A percentile compares a stretch with the other conserved stretches of the same genome.
Conservation (phyloP, 2,329 filamentous ascomycete species). For the Coniochaeta sp. region DNA sequence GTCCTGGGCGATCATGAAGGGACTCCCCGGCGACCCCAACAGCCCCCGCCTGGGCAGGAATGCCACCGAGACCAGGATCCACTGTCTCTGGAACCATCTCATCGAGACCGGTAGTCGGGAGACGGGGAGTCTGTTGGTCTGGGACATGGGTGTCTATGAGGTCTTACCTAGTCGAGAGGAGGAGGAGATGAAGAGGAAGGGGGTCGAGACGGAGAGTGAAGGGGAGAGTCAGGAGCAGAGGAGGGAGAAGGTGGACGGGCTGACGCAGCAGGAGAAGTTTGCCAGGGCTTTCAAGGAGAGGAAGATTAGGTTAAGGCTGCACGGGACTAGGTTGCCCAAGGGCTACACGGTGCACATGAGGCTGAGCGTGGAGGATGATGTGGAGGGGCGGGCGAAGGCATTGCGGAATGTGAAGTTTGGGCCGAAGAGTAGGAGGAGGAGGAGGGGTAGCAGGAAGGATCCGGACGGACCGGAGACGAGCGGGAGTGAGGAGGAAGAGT, state of each 20-base stretch:
- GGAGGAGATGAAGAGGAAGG: slow-evolving; percentile 15
- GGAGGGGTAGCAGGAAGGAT: background rate
- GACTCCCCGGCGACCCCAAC: slow-evolving; percentile 50
- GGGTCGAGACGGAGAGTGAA: slow-evolving; percentile 11
- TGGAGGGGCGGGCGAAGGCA: slow-evolving; percentile 6
- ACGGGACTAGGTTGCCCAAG: slow-evolving; percentile 44
- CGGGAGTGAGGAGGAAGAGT: slow-evolving; percentile 10
- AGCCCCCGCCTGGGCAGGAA: slow-evolving; percentile 45
- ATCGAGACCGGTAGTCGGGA: slow-evolving; percentile 46
- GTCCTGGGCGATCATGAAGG: slow-evolving; percentile 59
- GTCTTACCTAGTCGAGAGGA: slow-evolving; percentile 33
- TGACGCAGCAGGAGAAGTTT: slow-evolving; percentile 38
- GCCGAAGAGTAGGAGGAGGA: background rate
- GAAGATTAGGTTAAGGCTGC: slow-evolving; percentile 48
- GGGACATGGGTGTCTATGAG: slow-evolving; percentile 54
- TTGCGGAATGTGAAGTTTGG: background rate
- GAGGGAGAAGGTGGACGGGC: background rate
- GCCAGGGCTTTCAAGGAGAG: slow-evolving; percentile 41
- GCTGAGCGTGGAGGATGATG: slow-evolving; percentile 5
- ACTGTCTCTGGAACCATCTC: slow-evolving; percentile 56
- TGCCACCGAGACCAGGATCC: slow-evolving; percentile 54
- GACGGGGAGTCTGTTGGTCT: slow-evolving; percentile 53
- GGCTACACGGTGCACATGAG: slow-evolving; percentile 27
- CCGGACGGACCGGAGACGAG: slow-evolving; percentile 14
- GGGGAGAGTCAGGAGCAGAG: slow-evolving; percentile 10